phyloP scores from a whole-genome alignment of 2,329 filamentous ascomycete genomes.

The Colletotrichum truncatum region DNA sequence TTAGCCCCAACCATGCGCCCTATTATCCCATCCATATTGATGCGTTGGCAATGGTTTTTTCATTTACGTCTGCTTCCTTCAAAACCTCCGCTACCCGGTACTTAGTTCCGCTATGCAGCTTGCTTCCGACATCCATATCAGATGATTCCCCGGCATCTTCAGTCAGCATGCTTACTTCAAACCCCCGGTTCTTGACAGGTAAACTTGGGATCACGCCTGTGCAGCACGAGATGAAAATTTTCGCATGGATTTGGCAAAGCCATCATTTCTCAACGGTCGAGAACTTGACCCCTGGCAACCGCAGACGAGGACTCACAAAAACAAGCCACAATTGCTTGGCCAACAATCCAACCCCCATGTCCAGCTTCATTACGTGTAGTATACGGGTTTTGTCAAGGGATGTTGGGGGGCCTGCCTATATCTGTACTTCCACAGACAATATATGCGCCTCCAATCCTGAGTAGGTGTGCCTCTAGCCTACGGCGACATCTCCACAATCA shows the following conservation, averaged over 20 bases:
- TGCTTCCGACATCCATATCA: not conserved
- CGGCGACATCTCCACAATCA: not conserved
- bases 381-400: too few species aligned
- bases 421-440: not conserved
- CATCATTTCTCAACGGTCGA: not conserved
- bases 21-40: slow-evolving; percentile 5
- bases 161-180: slow-evolving; percentile 6
- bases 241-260: not conserved
- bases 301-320: not conserved
- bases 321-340: slow-evolving; percentile 3
- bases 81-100: not conserved
- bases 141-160: not conserved
- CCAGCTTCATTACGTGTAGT: too few species aligned
- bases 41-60: slow-evolving; percentile 11
- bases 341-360: not conserved
- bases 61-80: not conserved
- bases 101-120: not conserved
- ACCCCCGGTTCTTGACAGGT: not conserved
- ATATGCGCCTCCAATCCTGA: not conserved
- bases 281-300: not conserved
- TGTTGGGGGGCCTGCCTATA: too few species aligned
- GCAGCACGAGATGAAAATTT: not conserved
- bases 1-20: slow-evolving; percentile 9
- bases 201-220: not conserved
- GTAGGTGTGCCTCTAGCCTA: not conserved